Evolutionary conservation across 768 basidiomycete genomes (phyloP), one percentile per base, ranked within the genome.

Genomic region (Krasilnikovozyma curviuscula): DNA sequence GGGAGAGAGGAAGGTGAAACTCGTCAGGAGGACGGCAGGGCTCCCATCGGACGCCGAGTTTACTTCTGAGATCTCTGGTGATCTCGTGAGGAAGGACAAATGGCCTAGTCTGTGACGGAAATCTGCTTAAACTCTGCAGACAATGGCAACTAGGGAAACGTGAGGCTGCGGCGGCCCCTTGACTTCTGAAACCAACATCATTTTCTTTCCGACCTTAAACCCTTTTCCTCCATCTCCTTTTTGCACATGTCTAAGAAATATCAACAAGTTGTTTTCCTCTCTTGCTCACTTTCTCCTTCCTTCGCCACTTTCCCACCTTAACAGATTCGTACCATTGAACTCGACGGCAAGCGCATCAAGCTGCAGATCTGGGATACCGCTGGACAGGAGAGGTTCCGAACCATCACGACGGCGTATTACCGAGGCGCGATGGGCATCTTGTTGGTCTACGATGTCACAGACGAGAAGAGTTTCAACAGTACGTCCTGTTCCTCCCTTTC

Each of bases 321-420:
- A 21, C 14, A 64, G 79, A 97, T 97, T 67, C 79, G 91, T 29
- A 95, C 89, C 44, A 95, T 97, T 63, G 89, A 97, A 65, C 74
- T 97, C 42, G 91, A 97, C 58, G 91, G 91, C 33, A 95, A 95
- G 70, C 77, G 84, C 38, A 88, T 95, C 65, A 97, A 97, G 68
- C 74, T 97, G n/a, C 91, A 97, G 67, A 97, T 97, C 64, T 89
- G 91, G 55, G 56, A 83, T 73, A 35, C 12, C 24, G 24, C 37
- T 48, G 93, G 93, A 28, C 91, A 97, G 70, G 93, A 98, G 69
- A 81, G 89, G 24, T 95, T 95, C 71, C 73, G 91, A 61, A 95
- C 93, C 18, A 97, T 98, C 65, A 97, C 93, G 38, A 89, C 89
- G 19, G 86, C 93, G 10, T 98, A 98, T 68, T 98, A 98, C 72